A percentile compares a stretch with the other conserved stretches of the same genome.
These are phyloP conservation scores for Chalciporus piperatus DNA, from an alignment of 768 basidiomycete species.

Conservation along the genomic window DNA sequence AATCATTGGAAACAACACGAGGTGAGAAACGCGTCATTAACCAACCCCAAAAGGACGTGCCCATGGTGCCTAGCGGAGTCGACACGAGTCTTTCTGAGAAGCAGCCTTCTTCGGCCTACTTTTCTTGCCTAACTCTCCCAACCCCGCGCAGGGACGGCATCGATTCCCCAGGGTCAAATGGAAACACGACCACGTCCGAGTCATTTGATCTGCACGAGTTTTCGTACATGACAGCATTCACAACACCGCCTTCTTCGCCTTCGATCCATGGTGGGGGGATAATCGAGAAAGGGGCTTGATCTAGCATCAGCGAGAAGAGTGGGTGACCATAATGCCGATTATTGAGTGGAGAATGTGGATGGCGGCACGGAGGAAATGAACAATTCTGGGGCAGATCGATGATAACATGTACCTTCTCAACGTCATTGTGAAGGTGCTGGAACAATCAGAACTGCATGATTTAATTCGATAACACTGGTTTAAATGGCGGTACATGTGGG, in stretches of 20 bases:
- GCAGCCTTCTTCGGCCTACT: conserved; percentile 3
- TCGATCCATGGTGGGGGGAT: conserved; percentile 12
- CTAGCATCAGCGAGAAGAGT: conserved; percentile 7
- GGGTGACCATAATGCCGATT: conserved; percentile 1
- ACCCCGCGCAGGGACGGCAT: neutral
- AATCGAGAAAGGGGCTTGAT: conserved; percentile 7
- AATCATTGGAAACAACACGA: neutral
- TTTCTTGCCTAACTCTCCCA: conserved; percentile 11
- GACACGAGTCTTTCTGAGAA: conserved; percentile 2
- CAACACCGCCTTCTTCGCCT: conserved; percentile 30
- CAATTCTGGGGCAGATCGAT: conserved; percentile 1
- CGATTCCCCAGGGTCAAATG: conserved; percentile 13
- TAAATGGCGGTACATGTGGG: neutral
- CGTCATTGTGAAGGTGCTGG: conserved; percentile 6
- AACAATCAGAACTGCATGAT: conserved; percentile 22
- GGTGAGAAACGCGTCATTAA: neutral
- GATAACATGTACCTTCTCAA: conserved; percentile 16
- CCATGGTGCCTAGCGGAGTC: neutral
- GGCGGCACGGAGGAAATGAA: conserved; percentile 2
- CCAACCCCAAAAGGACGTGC: conserved; percentile 4
- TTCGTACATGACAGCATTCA: conserved; percentile 31
- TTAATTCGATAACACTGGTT: conserved; percentile 21
- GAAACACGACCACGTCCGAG: conserved; percentile 10
- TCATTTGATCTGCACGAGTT: conserved; percentile 29
- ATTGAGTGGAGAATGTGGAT: conserved; percentile 12